Evolutionary conservation across 176 grass and related monocot species (phyloP), one percentile per base, ranked within the genome.

Genomic region (Hyparrhenia diplandra): DNA sequence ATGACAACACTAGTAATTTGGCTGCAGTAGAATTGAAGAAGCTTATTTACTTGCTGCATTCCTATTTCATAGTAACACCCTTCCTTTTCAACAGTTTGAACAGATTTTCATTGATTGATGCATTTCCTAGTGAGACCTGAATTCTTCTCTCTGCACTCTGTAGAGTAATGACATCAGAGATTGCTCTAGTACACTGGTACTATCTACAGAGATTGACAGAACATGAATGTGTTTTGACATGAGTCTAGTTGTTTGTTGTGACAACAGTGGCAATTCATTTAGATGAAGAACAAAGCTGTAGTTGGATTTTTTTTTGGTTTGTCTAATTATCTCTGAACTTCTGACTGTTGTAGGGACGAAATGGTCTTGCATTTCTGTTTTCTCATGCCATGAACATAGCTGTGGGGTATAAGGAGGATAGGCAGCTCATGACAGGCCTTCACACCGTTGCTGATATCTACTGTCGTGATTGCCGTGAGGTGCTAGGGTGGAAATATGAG

Each of bases 301-400:
- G 37, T 40, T 42, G 40, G 40, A 42, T 6, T 49, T 49, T 37
- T 47, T 40, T 58, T 30, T 39, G 28, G 11, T 69, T 74, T 23
- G 14, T 68, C 10, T 62, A 4, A 18, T 54, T 70, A 5, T 76
- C 35, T 68, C 42, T 80, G 63, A 64, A 62, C 28, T 70, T 47
- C 24, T 69, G 20, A 28, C 63, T 88, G 30, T 29, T 74, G 11
- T 76, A 94, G 92, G 92, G 88, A 66, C 80, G 88, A 67, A 86
- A 78, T 4, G 85, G 92, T 25, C 88, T 80, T 9, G 92, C 92
- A 10, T 94, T 89, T 84, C 83, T 94, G 27, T 94, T 91, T 68
- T 94, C 92, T n/a, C 92, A 94, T 81, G 92, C 92, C 10, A 94
- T 94, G 88, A 94, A 94, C 76, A 81, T 94, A 84, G 36, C 69